Base-by-base conservation (phyloP, 768 basidiomycete genomes). In the Kwoniella sp. region DNA sequence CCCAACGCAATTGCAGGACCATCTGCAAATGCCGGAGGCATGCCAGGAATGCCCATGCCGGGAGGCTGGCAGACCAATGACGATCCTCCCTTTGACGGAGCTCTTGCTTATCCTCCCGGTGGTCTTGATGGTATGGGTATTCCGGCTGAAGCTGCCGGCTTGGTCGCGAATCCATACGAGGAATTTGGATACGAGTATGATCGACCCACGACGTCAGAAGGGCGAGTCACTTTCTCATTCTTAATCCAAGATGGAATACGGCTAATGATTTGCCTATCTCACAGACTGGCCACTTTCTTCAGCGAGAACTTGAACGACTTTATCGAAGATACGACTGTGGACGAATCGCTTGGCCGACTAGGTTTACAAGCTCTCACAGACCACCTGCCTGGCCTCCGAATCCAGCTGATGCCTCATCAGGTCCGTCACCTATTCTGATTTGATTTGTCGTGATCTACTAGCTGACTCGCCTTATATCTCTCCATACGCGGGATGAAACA, bases 381-480 rank as follows among this genome's bases (percentile, higher is more conserved):
- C 27, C 74, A 82, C 24, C 62, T 90, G 1, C 85, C 85, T 0
- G 86, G 86, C 4, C 86, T 90, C 84, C 81, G 81, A 17, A 81
- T 89, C 25, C 76, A 83, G 0, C 79, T 90, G 36, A 86, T 90
- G 86, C 83, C 88, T 10, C 89, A 90, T 70, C 74, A 77, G 49
- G 64, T 76, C 27, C 52, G 62, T 53, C 5, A 2, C 24, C 9
- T n/a, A n/a, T n/a, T n/a, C n/a, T n/a, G n/a, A n/a, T n/a, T n/a
- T n/a, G n/a, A n/a, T n/a, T n/a, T n/a, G n/a, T n/a, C n/a, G n/a
- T n/a, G n/a, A n/a, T n/a, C n/a, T n/a, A n/a, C n/a, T n/a, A n/a
- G n/a, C n/a, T n/a, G n/a, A n/a, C n/a, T n/a, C n/a, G n/a, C n/a
- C n/a, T n/a, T n/a, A n/a, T n/a, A n/a, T n/a, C n/a, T n/a, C n/a